Evolutionary conservation across 768 basidiomycete species (phyloP), one percentile per base, ranked within the genome.

Genomic region (Coprinopsis cinerea): DNA sequence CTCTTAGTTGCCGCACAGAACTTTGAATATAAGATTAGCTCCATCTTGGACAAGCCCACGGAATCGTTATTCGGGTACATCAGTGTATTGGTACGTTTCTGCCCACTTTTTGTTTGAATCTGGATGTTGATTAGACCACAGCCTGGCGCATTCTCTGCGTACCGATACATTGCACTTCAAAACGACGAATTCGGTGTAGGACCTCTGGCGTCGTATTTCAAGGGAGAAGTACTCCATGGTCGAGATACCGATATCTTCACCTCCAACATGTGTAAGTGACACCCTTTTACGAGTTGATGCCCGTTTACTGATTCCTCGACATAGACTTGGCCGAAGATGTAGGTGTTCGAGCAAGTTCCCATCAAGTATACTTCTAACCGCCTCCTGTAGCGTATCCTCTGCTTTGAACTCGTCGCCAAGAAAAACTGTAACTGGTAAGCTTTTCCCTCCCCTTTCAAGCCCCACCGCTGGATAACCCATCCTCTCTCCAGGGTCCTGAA

Each of bases 101-200:
- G 20, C 24, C 18, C 14, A 14, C 5, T 25, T 18, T 49, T 20
- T 25, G 24, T 32, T 23, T 23, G 2, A 46, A 37, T 36, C n/a
- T 18, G 3, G 22, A 41, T 20, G 40, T 14, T 56, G 11, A 52
- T 28, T 15, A 18, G 4, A n/a, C 22, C 25, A 26, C 47, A 88
- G 81, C 92, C 91, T n/a, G 90, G 90, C 22, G 92, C 93, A 26
- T 95, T 94, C 68, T 96, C 92, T 15, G 93, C 92, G 0, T 95
- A 92, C 64, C 73, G 84, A 43, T 88, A 92, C 63, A 92, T 93
- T 58, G 93, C 92, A 0, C 63, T 97, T 50, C 87, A 89, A 64
- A 96, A 97, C 57, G 79, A 93, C 59, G 78, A 79, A 54, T 68
- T 72, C 17, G 94, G 93, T 0, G 71, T 78, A 20, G 95, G 95